Conservation (phyloP, 1,139 yeast species). For the Hyphopichia burtonii region DNA sequence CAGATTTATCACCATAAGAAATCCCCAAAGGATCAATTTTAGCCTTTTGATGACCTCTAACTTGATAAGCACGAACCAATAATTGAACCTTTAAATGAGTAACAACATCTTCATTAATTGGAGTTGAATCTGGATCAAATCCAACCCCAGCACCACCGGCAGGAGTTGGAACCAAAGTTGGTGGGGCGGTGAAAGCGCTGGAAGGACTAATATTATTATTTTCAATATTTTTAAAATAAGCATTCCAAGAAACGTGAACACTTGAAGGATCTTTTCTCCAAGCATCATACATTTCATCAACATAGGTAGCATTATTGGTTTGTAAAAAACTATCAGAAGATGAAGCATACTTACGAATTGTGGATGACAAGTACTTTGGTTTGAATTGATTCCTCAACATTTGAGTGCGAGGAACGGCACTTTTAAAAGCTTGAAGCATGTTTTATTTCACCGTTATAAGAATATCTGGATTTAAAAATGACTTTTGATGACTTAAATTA, state of each 20-base stretch:
- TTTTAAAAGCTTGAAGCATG: slow-evolving; percentile 48
- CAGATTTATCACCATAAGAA: slow-evolving; percentile 69
- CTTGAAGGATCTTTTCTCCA: slow-evolving; percentile 89
- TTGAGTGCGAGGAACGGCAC: slow-evolving; percentile 37
- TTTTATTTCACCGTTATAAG: not conserved
- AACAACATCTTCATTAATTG: slow-evolving; percentile 62
- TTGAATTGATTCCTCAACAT: slow-evolving; percentile 15
- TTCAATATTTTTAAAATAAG: slow-evolving; percentile 89
- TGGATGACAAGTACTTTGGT: slow-evolving; percentile 3
- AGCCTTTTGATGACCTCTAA: slow-evolving; percentile 96
- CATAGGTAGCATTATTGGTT: slow-evolving; percentile 84
- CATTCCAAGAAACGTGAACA: slow-evolving; percentile 95
- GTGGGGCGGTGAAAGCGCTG: slow-evolving; percentile 85
- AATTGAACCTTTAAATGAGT: slow-evolving; percentile 94
- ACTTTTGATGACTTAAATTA: too few species aligned
- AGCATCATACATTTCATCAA: slow-evolving; percentile 96
- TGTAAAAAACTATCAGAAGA: slow-evolving; percentile 70
- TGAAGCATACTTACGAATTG: slow-evolving; percentile 24
- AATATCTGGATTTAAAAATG: too few species aligned
- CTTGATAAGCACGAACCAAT: slow-evolving; percentile 97
- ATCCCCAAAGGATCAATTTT: slow-evolving; percentile 92
- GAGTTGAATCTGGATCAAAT: slow-evolving; percentile 47
- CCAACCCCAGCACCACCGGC: slow-evolving; percentile 70
- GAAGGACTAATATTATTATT: slow-evolving; percentile 66
- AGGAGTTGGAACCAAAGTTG: slow-evolving; percentile 75